Conservation (phyloP, 192 early-diverging fungal species). For the Coemansia sp. region DNA sequence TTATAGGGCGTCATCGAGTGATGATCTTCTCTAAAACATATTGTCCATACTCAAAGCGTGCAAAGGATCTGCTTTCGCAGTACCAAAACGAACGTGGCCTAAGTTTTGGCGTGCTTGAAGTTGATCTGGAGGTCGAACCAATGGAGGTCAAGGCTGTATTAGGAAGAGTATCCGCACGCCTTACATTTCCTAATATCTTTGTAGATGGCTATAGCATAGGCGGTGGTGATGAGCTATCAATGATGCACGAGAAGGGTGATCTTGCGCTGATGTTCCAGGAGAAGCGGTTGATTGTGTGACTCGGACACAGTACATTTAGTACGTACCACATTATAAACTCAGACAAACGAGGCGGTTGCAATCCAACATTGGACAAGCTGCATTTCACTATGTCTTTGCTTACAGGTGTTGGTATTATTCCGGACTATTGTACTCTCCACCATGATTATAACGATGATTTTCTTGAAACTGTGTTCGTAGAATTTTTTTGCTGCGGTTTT, state of each 20-base stretch:
- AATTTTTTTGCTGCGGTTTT: too few relatives aligned
- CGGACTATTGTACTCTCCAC: too few relatives aligned
- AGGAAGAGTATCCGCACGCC: constrained; percentile 53
- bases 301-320: neutral
- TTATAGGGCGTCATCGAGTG: constrained; percentile 42
- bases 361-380: too few relatives aligned
- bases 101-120: constrained; percentile 58
- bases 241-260: constrained; percentile 52
- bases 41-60: constrained; percentile 67
- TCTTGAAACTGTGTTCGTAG: too few relatives aligned
- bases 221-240: constrained; percentile 59
- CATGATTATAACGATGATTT: too few relatives aligned
- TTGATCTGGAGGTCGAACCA: constrained; percentile 43
- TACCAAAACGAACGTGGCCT: constrained; percentile 41
- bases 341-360: too few relatives aligned
- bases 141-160: constrained; percentile 59
- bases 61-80: constrained; percentile 57
- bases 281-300: constrained; percentile 24
- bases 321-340: too few relatives aligned
- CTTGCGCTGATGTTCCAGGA: constrained; percentile 51
- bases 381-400: too few relatives aligned
- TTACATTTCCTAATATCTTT: constrained; percentile 71
- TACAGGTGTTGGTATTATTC: too few relatives aligned
- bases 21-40: constrained; percentile 77
- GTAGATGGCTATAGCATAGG: constrained; percentile 68